phyloP scores from a whole-genome alignment of 2,329 filamentous ascomycete species.

The Xylaria sp. region DNA sequence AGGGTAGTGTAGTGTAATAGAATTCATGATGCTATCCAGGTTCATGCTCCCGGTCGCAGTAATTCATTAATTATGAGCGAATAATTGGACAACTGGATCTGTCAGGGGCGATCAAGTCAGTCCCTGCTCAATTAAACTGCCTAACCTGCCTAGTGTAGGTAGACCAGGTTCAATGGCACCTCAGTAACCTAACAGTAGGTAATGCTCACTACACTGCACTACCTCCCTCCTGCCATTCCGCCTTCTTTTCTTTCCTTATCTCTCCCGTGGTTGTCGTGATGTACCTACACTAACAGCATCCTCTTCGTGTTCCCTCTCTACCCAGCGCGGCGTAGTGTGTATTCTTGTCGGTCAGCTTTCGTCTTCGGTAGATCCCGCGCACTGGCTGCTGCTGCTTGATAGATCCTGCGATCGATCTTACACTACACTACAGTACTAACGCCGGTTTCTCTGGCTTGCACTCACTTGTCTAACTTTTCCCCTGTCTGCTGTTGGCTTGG shows the following conservation, averaged over 20 bases:
- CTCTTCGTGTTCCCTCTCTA: not conserved
- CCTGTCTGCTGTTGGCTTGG: slow-evolving; percentile 8
- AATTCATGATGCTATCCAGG: slow-evolving; percentile 1
- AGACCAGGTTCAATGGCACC: too few relatives aligned
- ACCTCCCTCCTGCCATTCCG: not conserved
- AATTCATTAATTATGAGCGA: slow-evolving; percentile 31
- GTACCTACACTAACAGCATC: not conserved
- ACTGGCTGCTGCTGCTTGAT: slow-evolving; percentile 10
- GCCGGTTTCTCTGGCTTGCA: slow-evolving; percentile 5
- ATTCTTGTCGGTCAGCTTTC: slow-evolving; percentile 11
- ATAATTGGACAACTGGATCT: slow-evolving; percentile 23
- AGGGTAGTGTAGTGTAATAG: too few relatives aligned
- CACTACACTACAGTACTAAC: slow-evolving; percentile 3
- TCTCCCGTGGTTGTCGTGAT: too few relatives aligned
- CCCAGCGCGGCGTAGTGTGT: not conserved
- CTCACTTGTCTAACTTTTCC: slow-evolving; percentile 11
- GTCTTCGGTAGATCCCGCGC: slow-evolving; percentile 13
- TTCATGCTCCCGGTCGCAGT: slow-evolving; percentile 19
- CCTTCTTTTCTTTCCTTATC: slow-evolving; percentile 7
- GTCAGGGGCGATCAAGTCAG: slow-evolving; percentile 29
- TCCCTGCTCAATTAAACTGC: slow-evolving; percentile 37
- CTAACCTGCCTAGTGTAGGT: not conserved
- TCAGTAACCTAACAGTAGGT: too few relatives aligned
- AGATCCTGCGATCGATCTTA: slow-evolving; percentile 18
- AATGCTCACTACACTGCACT: not conserved